phyloP scores from a whole-genome alignment of 306 rosid species.

The Crotalaria pallida region DNA sequence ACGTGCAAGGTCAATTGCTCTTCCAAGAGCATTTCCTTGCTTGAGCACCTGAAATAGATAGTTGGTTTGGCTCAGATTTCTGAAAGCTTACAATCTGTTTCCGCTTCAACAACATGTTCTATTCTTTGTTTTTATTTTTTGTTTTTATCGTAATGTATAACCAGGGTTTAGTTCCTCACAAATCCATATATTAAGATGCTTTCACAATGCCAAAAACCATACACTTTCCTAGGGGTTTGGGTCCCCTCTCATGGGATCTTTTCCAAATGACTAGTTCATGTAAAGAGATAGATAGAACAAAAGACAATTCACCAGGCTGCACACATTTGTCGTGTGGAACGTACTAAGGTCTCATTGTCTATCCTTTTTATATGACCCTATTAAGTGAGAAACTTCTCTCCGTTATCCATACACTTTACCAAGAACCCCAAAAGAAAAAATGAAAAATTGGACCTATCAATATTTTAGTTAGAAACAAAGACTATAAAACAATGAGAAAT shows the following conservation, averaged over 20 bases:
- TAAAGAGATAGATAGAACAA: not conserved
- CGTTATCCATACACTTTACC: not conserved
- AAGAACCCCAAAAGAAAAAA: not conserved
- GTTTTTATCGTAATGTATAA: not conserved
- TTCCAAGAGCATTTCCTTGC: conserved; percentile 55
- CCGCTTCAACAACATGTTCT: not conserved
- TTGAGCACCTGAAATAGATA: conserved; percentile 53
- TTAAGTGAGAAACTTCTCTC: not conserved
- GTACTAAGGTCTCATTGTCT: not conserved
- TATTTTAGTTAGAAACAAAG: not conserved
- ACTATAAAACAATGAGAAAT: conserved; percentile 3
- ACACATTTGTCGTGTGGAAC: not conserved
- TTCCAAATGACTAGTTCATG: not conserved
- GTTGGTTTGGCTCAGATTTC: conserved; percentile 4
- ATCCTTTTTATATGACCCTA: not conserved
- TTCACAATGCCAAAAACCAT: not conserved
- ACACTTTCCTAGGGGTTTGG: not conserved
- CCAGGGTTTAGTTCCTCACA: not conserved
- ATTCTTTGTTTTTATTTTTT: not conserved
- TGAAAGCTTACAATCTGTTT: not conserved
- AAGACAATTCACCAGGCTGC: not conserved
- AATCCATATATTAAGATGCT: not conserved
- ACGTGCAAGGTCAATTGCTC: conserved; percentile 46
- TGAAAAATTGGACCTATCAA: not conserved
- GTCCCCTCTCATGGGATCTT: not conserved